A percentile compares a stretch with the other conserved stretches of the same genome.
phyloP scores from a whole-genome alignment of 768 basidiomycete genomes.

The Lentinula lateritia region DNA sequence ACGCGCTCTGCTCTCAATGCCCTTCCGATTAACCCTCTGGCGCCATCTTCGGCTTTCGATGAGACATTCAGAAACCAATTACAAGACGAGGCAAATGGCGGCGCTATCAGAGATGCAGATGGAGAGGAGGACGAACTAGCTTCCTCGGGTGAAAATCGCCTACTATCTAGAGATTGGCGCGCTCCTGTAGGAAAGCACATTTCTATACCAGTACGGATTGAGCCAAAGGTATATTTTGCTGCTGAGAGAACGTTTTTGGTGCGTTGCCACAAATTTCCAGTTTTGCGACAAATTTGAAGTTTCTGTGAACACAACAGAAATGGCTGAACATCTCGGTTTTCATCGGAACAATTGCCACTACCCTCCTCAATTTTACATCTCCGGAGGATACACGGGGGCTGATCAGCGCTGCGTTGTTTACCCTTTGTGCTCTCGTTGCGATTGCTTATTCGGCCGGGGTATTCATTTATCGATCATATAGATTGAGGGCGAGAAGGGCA shows the following conservation, averaged over 20 bases:
- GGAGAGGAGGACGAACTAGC: slow-evolving; percentile 30
- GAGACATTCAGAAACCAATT: slow-evolving; percentile 74
- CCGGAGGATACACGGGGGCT: slow-evolving; percentile 71
- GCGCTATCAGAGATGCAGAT: slow-evolving; percentile 23
- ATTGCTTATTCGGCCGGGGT: slow-evolving; percentile 84
- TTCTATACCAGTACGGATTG: slow-evolving; percentile 90
- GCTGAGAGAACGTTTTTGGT: slow-evolving; percentile 92
- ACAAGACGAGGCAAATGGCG: slow-evolving; percentile 22
- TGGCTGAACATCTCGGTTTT: slow-evolving; percentile 88
- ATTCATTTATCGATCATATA: slow-evolving; percentile 70
- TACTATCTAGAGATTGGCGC: slow-evolving; percentile 61
- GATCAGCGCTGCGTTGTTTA: slow-evolving; percentile 85
- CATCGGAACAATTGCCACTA: slow-evolving; percentile 85
- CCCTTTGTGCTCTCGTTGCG: slow-evolving; percentile 79
- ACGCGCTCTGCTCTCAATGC: slow-evolving; percentile 13
- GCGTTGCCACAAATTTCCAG: slow-evolving; percentile 24
- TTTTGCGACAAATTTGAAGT: background rate
- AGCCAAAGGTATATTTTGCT: slow-evolving; percentile 98
- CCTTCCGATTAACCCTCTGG: slow-evolving; percentile 81
- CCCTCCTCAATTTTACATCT: slow-evolving; percentile 80
- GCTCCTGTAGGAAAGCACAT: slow-evolving; percentile 88
- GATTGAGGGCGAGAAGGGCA: slow-evolving; percentile 64
- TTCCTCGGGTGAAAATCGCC: slow-evolving; percentile 38
- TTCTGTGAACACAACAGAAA: slow-evolving; percentile 43
- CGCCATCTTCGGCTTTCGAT: slow-evolving; percentile 78